Conservation (phyloP, 2,329 filamentous ascomycete genomes). For the Ophiostoma ulmi region DNA sequence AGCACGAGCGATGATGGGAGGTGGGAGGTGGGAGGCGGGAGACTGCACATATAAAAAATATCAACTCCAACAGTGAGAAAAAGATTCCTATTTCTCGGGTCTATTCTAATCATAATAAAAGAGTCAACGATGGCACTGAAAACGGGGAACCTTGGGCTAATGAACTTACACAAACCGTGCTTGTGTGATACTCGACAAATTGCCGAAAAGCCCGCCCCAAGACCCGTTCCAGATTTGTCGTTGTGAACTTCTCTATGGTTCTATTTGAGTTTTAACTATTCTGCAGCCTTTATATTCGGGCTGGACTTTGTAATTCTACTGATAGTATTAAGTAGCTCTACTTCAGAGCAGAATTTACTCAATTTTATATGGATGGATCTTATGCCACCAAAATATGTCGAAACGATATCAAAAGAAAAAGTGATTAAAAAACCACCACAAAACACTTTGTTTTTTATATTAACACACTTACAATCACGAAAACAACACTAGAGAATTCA, state of each 20-base stretch:
- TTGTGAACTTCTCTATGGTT: not conserved
- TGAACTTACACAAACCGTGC: not conserved
- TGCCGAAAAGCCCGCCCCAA: constrained; percentile 3
- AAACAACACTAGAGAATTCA: no score
- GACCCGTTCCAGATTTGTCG: not conserved
- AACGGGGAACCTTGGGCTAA: not conserved
- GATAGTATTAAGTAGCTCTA: no score
- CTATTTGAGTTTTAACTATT: not conserved
- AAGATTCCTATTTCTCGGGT: not conserved
- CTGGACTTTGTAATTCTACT: no score
- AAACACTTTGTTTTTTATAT: no score
- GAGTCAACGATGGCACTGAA: not conserved
- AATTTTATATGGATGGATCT: no score
- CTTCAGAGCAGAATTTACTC: no score
- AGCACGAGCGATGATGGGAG: not conserved
- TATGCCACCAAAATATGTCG: no score
- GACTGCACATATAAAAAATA: not conserved
- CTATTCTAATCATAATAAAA: not conserved
- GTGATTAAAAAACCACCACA: no score
- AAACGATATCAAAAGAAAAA: no score
- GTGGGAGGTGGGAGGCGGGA: not conserved
- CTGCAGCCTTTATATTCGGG: no score
- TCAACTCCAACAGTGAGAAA: not conserved
- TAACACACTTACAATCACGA: no score
- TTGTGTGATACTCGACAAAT: not conserved